A percentile compares a stretch with the other conserved stretches of the same genome.
phyloP scores from a whole-genome alignment of 116 monocot species.

The Trichopus zeylanicus region DNA sequence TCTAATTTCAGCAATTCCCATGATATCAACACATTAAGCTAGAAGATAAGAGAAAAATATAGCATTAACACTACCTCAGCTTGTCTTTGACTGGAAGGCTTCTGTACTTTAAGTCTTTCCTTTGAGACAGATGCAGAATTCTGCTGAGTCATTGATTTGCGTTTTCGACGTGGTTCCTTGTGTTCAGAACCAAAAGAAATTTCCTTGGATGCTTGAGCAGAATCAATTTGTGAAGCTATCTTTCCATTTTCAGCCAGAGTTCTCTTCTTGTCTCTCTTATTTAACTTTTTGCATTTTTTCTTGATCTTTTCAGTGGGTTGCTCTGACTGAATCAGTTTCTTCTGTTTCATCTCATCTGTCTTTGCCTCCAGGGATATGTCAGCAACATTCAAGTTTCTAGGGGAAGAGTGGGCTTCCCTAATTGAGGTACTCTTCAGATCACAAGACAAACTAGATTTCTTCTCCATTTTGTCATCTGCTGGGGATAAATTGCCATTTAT shows the following conservation, averaged over 20 bases:
- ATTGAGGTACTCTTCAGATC: conserved; percentile 20
- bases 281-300: conserved; percentile 31
- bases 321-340: conserved; percentile 17
- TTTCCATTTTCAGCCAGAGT: conserved; percentile 31
- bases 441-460: conserved; percentile 10
- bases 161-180: conserved; percentile 22
- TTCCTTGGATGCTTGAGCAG: conserved; percentile 22
- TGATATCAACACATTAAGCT: neutral
- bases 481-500: conserved; percentile 9
- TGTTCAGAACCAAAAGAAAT: conserved; percentile 21
- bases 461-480: conserved; percentile 17
- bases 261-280: conserved; percentile 35
- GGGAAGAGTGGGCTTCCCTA: conserved; percentile 21
- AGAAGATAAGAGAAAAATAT: neutral
- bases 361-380: conserved; percentile 28
- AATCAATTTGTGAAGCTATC: conserved; percentile 12
- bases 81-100: conserved; percentile 20
- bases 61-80: conserved; percentile 34
- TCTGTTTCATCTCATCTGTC: conserved; percentile 12
- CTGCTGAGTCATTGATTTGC: conserved; percentile 21
- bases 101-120: conserved; percentile 31
- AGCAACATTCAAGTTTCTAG: conserved; percentile 10
- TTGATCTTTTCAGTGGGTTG: conserved; percentile 29
- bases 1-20: too few species aligned
- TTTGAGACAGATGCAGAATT: conserved; percentile 22